phyloP scores from a whole-genome alignment of 1,284 basidiomycete species.

The Irpex sp. region DNA sequence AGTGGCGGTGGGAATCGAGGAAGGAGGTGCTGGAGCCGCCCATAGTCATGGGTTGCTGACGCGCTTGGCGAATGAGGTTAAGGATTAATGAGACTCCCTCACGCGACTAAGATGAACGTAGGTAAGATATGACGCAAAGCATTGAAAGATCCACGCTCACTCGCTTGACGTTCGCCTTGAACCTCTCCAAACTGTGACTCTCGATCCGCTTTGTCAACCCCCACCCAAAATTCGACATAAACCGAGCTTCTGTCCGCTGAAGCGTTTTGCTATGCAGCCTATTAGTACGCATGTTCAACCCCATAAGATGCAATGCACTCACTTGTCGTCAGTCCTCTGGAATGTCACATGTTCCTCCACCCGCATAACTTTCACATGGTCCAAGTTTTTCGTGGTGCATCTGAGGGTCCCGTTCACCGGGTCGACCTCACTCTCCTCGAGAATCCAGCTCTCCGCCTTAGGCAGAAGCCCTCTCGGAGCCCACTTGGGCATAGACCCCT shows the following conservation, averaged over 20 bases:
- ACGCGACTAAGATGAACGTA: conserved; percentile 53
- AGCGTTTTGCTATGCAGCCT: conserved; percentile 55
- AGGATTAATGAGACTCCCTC: conserved; percentile 77
- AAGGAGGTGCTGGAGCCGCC: conserved; percentile 36
- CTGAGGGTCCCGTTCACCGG: conserved; percentile 65
- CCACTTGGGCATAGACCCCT: conserved; percentile 89
- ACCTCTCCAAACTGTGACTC: conserved; percentile 69
- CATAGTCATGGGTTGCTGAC: conserved; percentile 65
- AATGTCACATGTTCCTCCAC: conserved; percentile 73
- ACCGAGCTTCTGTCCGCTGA: conserved; percentile 73
- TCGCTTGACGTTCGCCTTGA: conserved; percentile 76
- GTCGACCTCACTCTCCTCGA: conserved; percentile 91
- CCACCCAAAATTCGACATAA: conserved; percentile 80
- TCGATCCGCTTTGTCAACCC: conserved; percentile 78
- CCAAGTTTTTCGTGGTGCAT: conserved; percentile 76
- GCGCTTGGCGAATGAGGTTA: conserved; percentile 69
- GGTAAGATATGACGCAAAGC: conserved; percentile 16
- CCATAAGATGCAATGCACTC: conserved; percentile 20
- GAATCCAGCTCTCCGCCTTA: conserved; percentile 79
- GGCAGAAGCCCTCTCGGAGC: conserved; percentile 77
- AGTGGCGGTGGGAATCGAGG: conserved; percentile 21
- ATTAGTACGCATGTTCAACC: neutral
- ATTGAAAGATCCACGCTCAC: conserved; percentile 35
- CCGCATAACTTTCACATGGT: conserved; percentile 83
- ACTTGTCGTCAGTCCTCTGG: conserved; percentile 63